A percentile compares a stretch with the other conserved stretches of the same genome.
Conservation (phyloP, 495 filamentous ascomycete species). For the Podospora comata region DNA sequence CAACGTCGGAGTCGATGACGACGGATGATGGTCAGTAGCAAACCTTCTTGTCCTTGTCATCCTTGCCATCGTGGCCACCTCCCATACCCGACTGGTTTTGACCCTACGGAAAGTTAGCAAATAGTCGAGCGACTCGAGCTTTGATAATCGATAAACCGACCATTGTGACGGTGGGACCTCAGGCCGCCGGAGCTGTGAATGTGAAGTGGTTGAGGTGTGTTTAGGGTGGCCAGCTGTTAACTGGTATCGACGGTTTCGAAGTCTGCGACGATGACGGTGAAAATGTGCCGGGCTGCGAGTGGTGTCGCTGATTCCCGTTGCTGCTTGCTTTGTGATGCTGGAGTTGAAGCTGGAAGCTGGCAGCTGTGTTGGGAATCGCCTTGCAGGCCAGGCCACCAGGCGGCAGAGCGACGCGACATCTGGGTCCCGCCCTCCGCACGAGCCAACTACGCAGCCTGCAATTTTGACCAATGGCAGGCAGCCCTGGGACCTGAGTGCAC, state of each 20-base stretch:
- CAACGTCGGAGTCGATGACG: constrained; percentile 5
- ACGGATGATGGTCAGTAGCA: constrained; percentile 17
- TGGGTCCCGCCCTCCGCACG: constrained; percentile 5
- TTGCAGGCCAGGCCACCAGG: constrained; percentile 19
- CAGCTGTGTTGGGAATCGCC: constrained; percentile 7
- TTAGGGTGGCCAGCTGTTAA: not conserved
- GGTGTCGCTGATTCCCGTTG: constrained; percentile 6
- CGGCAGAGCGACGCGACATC: constrained; percentile 26
- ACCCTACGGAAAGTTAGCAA: constrained; percentile 54
- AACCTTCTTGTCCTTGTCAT: constrained; percentile 93
- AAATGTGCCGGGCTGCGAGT: not conserved
- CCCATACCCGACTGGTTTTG: constrained; percentile 88
- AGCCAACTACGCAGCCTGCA: constrained; percentile 4
- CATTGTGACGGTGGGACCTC: constrained; percentile 24
- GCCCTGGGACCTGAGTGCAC: not conserved
- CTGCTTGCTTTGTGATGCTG: constrained; percentile 10
- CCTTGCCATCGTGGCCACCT: constrained; percentile 54
- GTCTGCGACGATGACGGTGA: not conserved
- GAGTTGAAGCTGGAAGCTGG: constrained; percentile 12
- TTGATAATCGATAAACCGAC: constrained; percentile 15
- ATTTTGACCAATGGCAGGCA: not conserved
- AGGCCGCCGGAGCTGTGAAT: not conserved
- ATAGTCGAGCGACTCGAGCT: not conserved
- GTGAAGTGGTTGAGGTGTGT: not conserved
- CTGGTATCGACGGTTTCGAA: not conserved